Percentiles rank a stretch among this genome's conserved stretches.
phyloP scores from a whole-genome alignment of 768 basidiomycete species.

The Favolaschia claudopus region DNA sequence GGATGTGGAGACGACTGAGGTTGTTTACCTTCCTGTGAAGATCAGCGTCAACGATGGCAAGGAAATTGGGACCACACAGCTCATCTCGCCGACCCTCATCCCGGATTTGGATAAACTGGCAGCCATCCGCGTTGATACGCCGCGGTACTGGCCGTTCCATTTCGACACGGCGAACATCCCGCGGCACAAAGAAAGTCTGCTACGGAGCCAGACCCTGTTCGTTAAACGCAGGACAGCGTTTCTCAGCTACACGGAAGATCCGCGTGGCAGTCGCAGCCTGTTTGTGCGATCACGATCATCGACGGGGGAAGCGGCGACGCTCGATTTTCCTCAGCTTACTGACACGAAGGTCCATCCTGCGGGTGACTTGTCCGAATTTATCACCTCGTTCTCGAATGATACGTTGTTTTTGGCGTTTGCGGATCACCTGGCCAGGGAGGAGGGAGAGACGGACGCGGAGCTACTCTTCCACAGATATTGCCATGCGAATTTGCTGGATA shows the following conservation, averaged over 20 bases:
- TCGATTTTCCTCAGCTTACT: conserved; percentile 84
- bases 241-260: conserved; percentile 92
- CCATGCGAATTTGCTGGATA: conserved; percentile 81
- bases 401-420: conserved; percentile 82
- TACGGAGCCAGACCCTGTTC: conserved; percentile 83
- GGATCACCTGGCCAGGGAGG: conserved; percentile 74
- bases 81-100: conserved; percentile 93
- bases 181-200: conserved; percentile 71
- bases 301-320: conserved; percentile 81
- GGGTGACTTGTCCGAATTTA: conserved; percentile 83
- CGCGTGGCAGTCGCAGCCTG: conserved; percentile 89
- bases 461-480: conserved; percentile 74
- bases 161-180: conserved; percentile 77
- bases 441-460: conserved; percentile 65
- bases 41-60: conserved; percentile 77
- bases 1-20: conserved; percentile 90
- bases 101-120: conserved; percentile 85
- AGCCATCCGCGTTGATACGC: conserved; percentile 89
- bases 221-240: conserved; percentile 94
- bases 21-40: conserved; percentile 93
- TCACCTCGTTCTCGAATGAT: conserved; percentile 87
- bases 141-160: conserved; percentile 94
- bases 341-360: conserved; percentile 72
- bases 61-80: conserved; percentile 69
- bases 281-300: conserved; percentile 90